Base-by-base conservation (phyloP, 1,284 basidiomycete species). In the Trichosporon faecale region DNA sequence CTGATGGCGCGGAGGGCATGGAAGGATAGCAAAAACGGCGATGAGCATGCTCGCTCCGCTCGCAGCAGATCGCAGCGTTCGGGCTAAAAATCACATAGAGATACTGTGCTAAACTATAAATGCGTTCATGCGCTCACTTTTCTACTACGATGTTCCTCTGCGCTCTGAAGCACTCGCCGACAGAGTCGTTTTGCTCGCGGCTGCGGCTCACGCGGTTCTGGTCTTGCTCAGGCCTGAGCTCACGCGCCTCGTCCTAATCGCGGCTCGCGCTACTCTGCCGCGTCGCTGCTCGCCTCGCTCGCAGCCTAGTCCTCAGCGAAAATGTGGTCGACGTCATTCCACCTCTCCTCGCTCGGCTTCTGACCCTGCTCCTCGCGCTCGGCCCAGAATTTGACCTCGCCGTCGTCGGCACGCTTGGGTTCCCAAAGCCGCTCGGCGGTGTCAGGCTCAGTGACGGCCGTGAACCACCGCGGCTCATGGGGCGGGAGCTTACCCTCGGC, bases 381-480 rank as follows among this genome's bases (percentile, higher is more conserved):
- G 1, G 84, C 79, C 94, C 94, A 97, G 84, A 95, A 97, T 81
- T 91, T 91, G 65, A 95, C 81, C 63, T 83, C 80, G 0, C 84
- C 85, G 69, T 74, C 70, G 21, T 87, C 85, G 14, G 85, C 86
- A 67, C 88, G 84, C 21, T 86, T 82, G 0, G 94, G 94, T 68
- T 86, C 81, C 94, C 94, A 97, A 65, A 94, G 89, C 33, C 91
- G 86, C 79, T 95, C 94, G 1, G 91, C 91, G 0, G 92, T 92
- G 83, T 97, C 95, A 0, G 87, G 86, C 77, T 96, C 94, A 21
- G 88, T 90, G 77, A 88, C 86, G 0, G 90, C 87, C 8, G 81
- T 84, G 80, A 95, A 95, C 93, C 93, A 95, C 72, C 94, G 86
- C 2, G 96, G 91, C 74, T 86, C 85, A 84, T 98, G 95, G 0